phyloP scores from a whole-genome alignment of 176 grass and related monocot species.

The Zea luxurians region DNA sequence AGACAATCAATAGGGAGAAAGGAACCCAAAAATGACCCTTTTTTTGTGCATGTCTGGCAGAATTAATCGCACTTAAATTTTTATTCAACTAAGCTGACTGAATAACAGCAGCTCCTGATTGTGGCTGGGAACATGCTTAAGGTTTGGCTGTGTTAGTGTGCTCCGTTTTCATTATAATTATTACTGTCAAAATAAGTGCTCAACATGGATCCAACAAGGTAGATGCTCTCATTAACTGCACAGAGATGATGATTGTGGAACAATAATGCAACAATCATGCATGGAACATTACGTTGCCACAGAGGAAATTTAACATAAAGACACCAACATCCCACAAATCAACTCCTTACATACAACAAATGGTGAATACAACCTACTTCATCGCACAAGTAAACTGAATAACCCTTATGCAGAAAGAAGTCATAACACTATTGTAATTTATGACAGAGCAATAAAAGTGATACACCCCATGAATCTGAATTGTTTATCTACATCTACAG shows the following conservation, averaged over 20 bases:
- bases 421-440: conserved; percentile 13
- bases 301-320: conserved; percentile 1
- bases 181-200: conserved; percentile 3
- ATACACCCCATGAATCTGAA: not conserved
- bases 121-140: not conserved
- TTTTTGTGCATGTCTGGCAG: not conserved
- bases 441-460: not conserved
- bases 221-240: conserved; percentile 16
- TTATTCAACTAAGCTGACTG: not conserved
- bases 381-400: conserved; percentile 12
- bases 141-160: conserved; percentile 12
- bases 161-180: conserved; percentile 4
- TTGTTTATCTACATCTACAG: not conserved
- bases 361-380: not conserved
- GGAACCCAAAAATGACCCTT: not conserved
- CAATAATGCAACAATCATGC: not conserved
- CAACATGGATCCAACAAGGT: not conserved
- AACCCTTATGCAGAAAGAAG: conserved; percentile 11
- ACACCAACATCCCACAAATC: not conserved
- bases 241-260: conserved; percentile 4
- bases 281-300: not conserved
- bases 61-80: not conserved
- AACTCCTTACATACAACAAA: conserved; percentile 14
- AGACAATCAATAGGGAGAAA: not conserved
- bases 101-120: not conserved